Evolutionary conservation across 2,329 filamentous ascomycete genomes (phyloP).

Genomic region (Zasmidium cellare): DNA sequence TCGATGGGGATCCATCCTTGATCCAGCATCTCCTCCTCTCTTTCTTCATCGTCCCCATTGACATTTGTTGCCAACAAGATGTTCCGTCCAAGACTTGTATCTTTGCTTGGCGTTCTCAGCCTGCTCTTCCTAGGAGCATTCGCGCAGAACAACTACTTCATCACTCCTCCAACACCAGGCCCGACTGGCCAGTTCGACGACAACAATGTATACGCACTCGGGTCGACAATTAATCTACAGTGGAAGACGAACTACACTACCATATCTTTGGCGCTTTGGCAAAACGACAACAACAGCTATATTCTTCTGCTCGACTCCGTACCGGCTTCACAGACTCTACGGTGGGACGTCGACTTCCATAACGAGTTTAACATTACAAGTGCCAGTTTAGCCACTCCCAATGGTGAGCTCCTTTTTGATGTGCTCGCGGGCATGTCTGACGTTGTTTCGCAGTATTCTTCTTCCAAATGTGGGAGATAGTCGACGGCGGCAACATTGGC

Average conservation of each 20-base stretch:
- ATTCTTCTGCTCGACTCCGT: background rate
- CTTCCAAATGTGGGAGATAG: background rate
- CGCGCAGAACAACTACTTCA: background rate
- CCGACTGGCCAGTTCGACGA: background rate
- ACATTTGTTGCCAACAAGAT: background rate
- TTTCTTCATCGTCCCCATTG: background rate
- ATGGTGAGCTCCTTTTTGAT: background rate
- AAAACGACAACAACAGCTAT: slow-evolving; percentile 1
- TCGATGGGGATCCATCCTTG: no score
- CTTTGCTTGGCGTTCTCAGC: background rate
- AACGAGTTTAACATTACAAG: background rate
- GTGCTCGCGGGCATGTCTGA: background rate
- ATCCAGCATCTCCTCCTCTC: background rate
- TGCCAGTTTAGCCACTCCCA: background rate
- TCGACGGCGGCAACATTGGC: background rate
- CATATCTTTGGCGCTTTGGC: slow-evolving; percentile 1
- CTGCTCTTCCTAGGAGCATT: background rate
- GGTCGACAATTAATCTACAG: slow-evolving; percentile 1
- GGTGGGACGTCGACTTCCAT: background rate
- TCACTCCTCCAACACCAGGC: background rate
- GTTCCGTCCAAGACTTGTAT: background rate
- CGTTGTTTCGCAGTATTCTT: background rate
- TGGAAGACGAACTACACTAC: slow-evolving; percentile 5
- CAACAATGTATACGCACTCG: slow-evolving; percentile 1
- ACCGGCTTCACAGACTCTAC: background rate